Percentiles rank a stretch among this genome's conserved stretches.
Conservation (phyloP, 345 rosid genomes). For the Zanthoxylum bungeanum region DNA sequence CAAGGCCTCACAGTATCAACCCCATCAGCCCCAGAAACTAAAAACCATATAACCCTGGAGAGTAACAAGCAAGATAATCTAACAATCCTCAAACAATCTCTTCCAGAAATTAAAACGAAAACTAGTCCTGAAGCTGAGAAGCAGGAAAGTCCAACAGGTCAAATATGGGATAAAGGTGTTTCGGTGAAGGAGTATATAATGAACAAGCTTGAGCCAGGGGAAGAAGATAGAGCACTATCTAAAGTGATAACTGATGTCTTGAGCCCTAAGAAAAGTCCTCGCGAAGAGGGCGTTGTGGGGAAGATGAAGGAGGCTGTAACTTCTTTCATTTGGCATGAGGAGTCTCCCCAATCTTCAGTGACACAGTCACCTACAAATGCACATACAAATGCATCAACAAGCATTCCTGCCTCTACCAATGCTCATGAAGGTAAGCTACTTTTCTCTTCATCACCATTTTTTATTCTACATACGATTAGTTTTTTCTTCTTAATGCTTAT, state of each 20-base stretch:
- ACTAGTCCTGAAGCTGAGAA: constrained; percentile 12
- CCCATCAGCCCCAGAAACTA: constrained; percentile 14
- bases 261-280: constrained; percentile 48
- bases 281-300: constrained; percentile 37
- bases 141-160: constrained; percentile 17
- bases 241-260: constrained; percentile 53
- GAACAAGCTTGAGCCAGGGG: constrained; percentile 68
- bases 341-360: constrained; percentile 17
- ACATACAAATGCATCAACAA: constrained; percentile 26
- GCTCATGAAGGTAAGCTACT: constrained; percentile 41
- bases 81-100: not conserved
- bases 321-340: constrained; percentile 38
- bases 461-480: too few relatives aligned
- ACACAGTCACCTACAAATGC: constrained; percentile 31
- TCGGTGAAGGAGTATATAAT: constrained; percentile 70
- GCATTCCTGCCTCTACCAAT: constrained; percentile 33
- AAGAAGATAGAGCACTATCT: constrained; percentile 74
- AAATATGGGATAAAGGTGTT: constrained; percentile 66
- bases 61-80: not conserved
- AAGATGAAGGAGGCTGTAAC: constrained; percentile 46
- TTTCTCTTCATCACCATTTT: not conserved
- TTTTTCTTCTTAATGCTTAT: not conserved
- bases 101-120: constrained; percentile 14
- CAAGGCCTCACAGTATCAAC: constrained; percentile 40
- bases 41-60: constrained; percentile 13